Evolutionary conservation across 495 filamentous ascomycete genomes (phyloP), one percentile per base, ranked within the genome.

Genomic region (Penicillium riverlandense): DNA sequence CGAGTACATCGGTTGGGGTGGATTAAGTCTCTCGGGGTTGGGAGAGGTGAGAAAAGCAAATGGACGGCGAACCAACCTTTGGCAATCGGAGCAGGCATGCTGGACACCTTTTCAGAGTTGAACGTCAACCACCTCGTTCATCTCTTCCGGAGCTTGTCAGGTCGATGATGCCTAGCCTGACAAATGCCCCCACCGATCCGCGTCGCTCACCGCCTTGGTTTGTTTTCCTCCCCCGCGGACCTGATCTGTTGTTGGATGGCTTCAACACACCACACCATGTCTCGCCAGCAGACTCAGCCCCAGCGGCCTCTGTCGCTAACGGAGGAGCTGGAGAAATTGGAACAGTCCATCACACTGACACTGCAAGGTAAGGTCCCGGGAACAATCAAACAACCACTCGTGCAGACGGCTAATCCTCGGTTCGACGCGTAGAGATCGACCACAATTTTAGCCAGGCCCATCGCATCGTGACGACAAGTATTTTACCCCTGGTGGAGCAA

Each of bases 391-490:
- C 37, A 43, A 33, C 41, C n/a, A 22, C 22, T 22, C 4, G 2
- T 22, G 4, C 22, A 13, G 16, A 38, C 37, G 47, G 16, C 44
- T 53, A 16, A 60, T 37, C 16, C 10, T 27, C 34, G 22, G 41
- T n/a, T 39, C 5, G 38, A 28, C 7, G n/a, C 33, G 9, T 46
- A 95, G 92, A 98, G 68, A 98, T 98, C 67, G 92, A 98, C 63
- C 84, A 88, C 64, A 98, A 98, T 56, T 98, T 98, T 66, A 95
- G 86, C 66, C 87, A 87, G 57, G 90, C 92, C 14, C 92, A 98
- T 63, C 85, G 90, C 40, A 96, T 97, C 44, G 90, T 98, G 32
- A 97, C 92, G 8, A 84, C 85, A 0, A 95, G 84, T 49, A 95
- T 98, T 40, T 69, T 98, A 8, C 92, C 92, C 11, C 74, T 96